A percentile compares a stretch with the other conserved stretches of the same genome.
phyloP scores from a whole-genome alignment of 768 basidiomycete genomes.

The Pisolithus microcarpus region DNA sequence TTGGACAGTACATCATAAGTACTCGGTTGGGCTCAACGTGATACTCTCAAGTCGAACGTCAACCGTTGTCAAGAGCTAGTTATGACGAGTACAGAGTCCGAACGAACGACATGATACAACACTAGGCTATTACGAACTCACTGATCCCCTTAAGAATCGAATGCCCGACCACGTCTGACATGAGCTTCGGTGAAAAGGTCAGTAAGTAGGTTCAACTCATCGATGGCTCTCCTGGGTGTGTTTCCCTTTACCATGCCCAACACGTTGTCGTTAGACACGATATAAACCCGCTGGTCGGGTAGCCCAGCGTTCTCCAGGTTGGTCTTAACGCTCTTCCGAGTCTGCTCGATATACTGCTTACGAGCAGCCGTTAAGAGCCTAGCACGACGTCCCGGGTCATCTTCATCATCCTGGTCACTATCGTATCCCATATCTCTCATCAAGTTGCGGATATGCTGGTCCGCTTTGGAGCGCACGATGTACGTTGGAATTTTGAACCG shows the following conservation, averaged over 20 bases:
- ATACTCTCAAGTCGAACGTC: no score
- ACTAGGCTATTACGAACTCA: no score
- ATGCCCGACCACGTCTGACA: neutral
- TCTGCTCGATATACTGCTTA: conserved; percentile 16
- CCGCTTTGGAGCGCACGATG: conserved; percentile 32
- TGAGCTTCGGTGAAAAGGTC: conserved; percentile 9
- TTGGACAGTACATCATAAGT: no score
- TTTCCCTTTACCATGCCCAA: conserved; percentile 7
- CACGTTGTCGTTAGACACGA: conserved; percentile 17
- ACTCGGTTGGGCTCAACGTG: no score
- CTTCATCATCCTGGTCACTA: conserved; percentile 7
- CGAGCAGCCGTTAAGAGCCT: conserved; percentile 11
- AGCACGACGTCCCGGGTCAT: conserved; percentile 4
- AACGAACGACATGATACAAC: no score
- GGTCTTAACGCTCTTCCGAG: conserved; percentile 11
- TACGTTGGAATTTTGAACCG: conserved; percentile 27
- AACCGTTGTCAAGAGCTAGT: no score
- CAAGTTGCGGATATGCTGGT: conserved; percentile 22
- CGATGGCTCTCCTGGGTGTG: conserved; percentile 9
- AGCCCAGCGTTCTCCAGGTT: conserved; percentile 16
- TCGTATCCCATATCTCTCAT: conserved; percentile 19
- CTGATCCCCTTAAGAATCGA: no score
- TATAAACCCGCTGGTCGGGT: conserved; percentile 20
- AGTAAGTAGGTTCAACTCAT: conserved; percentile 9
- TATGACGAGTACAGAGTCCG: no score